phyloP scores from a whole-genome alignment of 2,329 filamentous ascomycete species.

The Fusarium sp. region DNA sequence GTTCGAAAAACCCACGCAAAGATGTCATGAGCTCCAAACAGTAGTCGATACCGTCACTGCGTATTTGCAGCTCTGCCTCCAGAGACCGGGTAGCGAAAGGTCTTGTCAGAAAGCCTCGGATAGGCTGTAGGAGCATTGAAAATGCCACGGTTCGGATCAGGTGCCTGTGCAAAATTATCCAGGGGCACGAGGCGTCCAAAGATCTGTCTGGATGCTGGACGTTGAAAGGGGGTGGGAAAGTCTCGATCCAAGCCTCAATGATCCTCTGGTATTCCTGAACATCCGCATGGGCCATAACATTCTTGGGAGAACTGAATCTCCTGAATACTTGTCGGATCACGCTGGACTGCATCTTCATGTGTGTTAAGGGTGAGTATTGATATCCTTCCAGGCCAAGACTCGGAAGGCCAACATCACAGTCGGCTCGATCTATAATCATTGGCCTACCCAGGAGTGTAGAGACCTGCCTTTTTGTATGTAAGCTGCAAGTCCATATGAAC shows the following conservation, averaged over 20 bases:
- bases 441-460: constrained; percentile 49
- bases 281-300: constrained; percentile 45
- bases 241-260: constrained; percentile 56
- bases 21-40: constrained; percentile 56
- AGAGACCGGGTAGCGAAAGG: constrained; percentile 43
- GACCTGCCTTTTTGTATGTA: constrained; percentile 48
- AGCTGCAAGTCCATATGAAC: neutral
- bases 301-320: constrained; percentile 48
- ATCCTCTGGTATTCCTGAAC: constrained; percentile 48
- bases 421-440: constrained; percentile 50
- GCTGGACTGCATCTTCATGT: constrained; percentile 52
- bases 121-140: constrained; percentile 57
- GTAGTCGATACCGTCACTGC: constrained; percentile 56
- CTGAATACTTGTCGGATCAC: constrained; percentile 47
- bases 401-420: constrained; percentile 49
- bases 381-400: constrained; percentile 48
- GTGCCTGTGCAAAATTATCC: constrained; percentile 58
- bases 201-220: constrained; percentile 54
- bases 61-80: constrained; percentile 51
- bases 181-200: constrained; percentile 54
- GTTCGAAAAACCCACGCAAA: constrained; percentile 55
- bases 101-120: constrained; percentile 59
- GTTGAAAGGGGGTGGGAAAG: constrained; percentile 55
- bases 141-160: constrained; percentile 58
- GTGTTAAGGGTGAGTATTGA: constrained; percentile 47